Conservation (phyloP, 768 basidiomycete species). For the Hebeloma cylindrosporum region DNA sequence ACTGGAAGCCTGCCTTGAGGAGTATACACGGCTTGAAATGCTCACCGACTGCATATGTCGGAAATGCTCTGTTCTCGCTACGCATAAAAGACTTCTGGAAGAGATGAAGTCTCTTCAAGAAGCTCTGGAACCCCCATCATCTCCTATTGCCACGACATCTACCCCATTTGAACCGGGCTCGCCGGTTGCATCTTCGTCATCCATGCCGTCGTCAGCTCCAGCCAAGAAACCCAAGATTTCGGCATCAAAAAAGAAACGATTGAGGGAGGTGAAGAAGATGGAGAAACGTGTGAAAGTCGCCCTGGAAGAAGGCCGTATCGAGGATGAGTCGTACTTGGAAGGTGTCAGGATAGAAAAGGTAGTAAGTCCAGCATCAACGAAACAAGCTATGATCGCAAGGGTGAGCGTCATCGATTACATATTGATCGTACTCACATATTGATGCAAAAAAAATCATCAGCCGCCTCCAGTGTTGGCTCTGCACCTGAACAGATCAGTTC, state of each 20-base stretch:
- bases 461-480: conserved; percentile 85
- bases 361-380: conserved; percentile 72
- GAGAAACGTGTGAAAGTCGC: conserved; percentile 60
- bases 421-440: not conserved
- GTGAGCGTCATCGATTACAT: conserved; percentile 43
- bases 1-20: conserved; percentile 80
- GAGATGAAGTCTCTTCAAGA: conserved; percentile 63
- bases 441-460: conserved; percentile 34
- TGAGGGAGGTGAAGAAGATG: conserved; percentile 69
- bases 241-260: conserved; percentile 71
- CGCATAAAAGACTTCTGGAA: conserved; percentile 58
- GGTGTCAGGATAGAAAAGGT: conserved; percentile 81
- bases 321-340: conserved; percentile 67
- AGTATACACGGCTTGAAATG: conserved; percentile 87
- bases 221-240: conserved; percentile 48
- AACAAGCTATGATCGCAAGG: conserved; percentile 90
- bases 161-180: not conserved
- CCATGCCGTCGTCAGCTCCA: conserved; percentile 17
- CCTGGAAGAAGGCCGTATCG: conserved; percentile 72
- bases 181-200: conserved; percentile 12
- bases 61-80: conserved; percentile 83
- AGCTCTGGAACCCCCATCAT: conserved; percentile 27
- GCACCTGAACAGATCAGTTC: conserved; percentile 90
- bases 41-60: conserved; percentile 93
- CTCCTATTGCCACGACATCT: conserved; percentile 5